Conservation (phyloP, 129 eudicot species). For the Glebionis coronaria region DNA sequence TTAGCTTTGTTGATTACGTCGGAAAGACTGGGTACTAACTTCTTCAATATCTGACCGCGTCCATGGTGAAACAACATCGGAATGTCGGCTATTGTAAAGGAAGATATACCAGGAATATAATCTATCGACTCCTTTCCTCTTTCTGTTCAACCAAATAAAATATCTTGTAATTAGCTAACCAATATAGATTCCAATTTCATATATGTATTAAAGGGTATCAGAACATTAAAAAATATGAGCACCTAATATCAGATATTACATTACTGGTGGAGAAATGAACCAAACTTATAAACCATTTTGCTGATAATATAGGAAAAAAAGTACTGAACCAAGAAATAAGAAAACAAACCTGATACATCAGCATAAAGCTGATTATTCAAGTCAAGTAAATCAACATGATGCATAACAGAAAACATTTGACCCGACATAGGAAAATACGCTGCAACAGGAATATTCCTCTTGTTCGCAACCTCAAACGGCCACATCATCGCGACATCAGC, state of each 20-base stretch:
- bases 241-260: too few relatives aligned
- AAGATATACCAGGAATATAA: constrained; percentile 59
- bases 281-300: too few relatives aligned
- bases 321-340: too few relatives aligned
- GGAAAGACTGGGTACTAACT: background rate
- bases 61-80: constrained; percentile 34
- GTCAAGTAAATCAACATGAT: constrained; percentile 39
- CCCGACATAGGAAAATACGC: constrained; percentile 51
- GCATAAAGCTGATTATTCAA: constrained; percentile 35
- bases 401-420: constrained; percentile 34
- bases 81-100: constrained; percentile 44
- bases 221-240: too few relatives aligned
- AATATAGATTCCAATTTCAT: background rate
- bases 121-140: constrained; percentile 39
- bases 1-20: constrained; percentile 32
- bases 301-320: too few relatives aligned
- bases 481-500: constrained; percentile 42
- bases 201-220: too few relatives aligned
- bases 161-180: background rate
- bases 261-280: too few relatives aligned
- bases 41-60: constrained; percentile 7
- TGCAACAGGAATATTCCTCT: too few relatives aligned
- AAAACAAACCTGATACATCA: constrained; percentile 35
- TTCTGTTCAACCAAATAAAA: constrained; percentile 15
- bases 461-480: too few relatives aligned